Percentiles rank a stretch among this genome's conserved stretches.
These are phyloP conservation scores for Wickerhamomyces alni DNA, from an alignment of 805 yeast species.

Conservation along the genomic window DNA sequence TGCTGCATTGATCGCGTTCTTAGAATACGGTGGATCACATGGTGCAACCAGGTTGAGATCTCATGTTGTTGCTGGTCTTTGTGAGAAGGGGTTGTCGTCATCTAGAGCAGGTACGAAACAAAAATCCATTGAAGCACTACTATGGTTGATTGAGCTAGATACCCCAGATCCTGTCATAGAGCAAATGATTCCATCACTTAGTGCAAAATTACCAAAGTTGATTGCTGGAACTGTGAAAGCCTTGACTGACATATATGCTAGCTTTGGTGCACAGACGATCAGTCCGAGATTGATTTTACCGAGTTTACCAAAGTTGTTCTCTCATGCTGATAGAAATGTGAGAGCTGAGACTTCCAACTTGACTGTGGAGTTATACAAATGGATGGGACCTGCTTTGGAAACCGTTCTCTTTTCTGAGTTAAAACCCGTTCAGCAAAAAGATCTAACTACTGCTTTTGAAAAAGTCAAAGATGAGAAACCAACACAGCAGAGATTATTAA, in stretches of 20 bases:
- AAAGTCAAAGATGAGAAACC: conserved; percentile 37
- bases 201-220: conserved; percentile 69
- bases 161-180: conserved; percentile 63
- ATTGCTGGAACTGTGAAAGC: conserved; percentile 63
- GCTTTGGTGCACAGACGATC: conserved; percentile 60
- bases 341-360: conserved; percentile 71
- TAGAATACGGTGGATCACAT: conserved; percentile 49
- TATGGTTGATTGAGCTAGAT: conserved; percentile 60
- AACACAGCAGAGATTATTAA: conserved; percentile 49
- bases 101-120: conserved; percentile 69
- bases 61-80: conserved; percentile 42
- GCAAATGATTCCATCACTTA: conserved; percentile 53
- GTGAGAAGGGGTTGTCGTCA: conserved; percentile 80
- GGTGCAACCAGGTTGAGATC: conserved; percentile 36
- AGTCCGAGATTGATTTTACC: conserved; percentile 54
- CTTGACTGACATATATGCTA: conserved; percentile 39
- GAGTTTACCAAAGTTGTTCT: conserved; percentile 60
- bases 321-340: conserved; percentile 82
- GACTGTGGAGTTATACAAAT: conserved; percentile 62
- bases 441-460: conserved; percentile 63
- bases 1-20: conserved; percentile 43
- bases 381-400: conserved; percentile 61
- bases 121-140: conserved; percentile 54
- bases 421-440: conserved; percentile 91
- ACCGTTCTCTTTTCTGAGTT: conserved; percentile 57